Percentiles rank a stretch among this genome's conserved stretches.
Conservation (phyloP, 108 stramenopile species). For the Aureococcus anophagefferens region DNA sequence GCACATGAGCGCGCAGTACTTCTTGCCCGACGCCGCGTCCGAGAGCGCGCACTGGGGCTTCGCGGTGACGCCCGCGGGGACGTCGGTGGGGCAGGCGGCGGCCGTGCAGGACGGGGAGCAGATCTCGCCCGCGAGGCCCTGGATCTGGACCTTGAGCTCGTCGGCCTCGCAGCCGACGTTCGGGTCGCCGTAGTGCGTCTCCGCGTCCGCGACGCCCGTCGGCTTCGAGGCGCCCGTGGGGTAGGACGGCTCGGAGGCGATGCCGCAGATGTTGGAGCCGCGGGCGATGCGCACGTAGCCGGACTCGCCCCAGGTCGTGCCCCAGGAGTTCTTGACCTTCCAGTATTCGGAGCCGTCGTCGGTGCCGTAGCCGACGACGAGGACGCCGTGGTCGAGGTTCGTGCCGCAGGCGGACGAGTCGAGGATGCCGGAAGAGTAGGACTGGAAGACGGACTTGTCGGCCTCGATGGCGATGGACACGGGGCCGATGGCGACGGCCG, state of each 20-base stretch:
- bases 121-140: no score
- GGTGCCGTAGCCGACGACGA: slow-evolving; percentile 88
- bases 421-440: slow-evolving; percentile 32
- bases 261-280: slow-evolving; percentile 13
- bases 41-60: no score
- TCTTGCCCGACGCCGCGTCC: no score
- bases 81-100: no score
- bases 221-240: slow-evolving; percentile 9
- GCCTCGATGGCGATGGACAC: slow-evolving; percentile 41
- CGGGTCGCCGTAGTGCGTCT: no score
- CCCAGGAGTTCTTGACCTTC: slow-evolving; percentile 85
- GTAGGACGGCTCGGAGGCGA: slow-evolving; percentile 8
- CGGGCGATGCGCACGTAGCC: slow-evolving; percentile 70
- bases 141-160: no score
- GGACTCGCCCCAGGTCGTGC: slow-evolving; percentile 69
- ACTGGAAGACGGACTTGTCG: slow-evolving; percentile 32
- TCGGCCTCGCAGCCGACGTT: no score
- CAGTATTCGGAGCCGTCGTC: slow-evolving; percentile 59
- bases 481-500: slow-evolving; percentile 41
- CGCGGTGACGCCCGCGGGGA: no score
- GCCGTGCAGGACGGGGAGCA: no score
- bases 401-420: slow-evolving; percentile 29
- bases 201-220: no score
- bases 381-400: slow-evolving; percentile 84
- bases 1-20: no score